Evolutionary conservation across 2,329 filamentous ascomycete genomes (phyloP), one percentile per base, ranked within the genome.

Genomic region (Colletotrichum theobromicola): DNA sequence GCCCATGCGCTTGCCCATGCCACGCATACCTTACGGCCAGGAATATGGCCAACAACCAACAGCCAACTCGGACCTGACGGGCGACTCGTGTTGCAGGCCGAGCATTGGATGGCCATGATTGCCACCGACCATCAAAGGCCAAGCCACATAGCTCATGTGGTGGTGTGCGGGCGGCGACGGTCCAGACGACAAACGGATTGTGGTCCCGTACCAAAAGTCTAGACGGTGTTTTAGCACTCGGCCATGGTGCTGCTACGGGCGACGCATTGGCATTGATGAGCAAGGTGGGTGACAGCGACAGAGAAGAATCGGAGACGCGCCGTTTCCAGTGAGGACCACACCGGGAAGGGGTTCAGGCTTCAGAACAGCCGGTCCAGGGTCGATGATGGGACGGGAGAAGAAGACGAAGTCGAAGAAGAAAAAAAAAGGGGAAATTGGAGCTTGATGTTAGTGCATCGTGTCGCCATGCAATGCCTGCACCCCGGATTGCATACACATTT

Each of bases 281-380:
- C 72, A 63, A 50, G 68, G 72, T 74, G 72, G 68, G 72, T 74
- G 72, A 74, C 67, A 72, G 67, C 37, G 67, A 26, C 61, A 61
- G 50, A 42, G 67, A 61, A 71, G 34, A 72, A 66, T 26, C 57
- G 61, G 61, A 66, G 71, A 46, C 55, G n/a, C 32, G 21, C 70
- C 30, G 37, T 67, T 67, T 67, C 63, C 34, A 26, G 67, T n/a
- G 62, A 72, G 32, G 37, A 50, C 34, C 63, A 50, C 62, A 67
- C 32, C 34, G 37, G 28, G 53, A 53, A 50, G 42, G 42, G 42
- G 42, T 13, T 50, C 42, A 50, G n/a, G 42, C 42, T 50, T 50
- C n/a, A 50, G n/a, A 50, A 15, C 26, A 32, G 55, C 32, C 28
- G 21, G 57, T 34, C 57, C 53, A 60, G 57, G 30, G 57, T 60